These are phyloP conservation scores for Trypanosoma congolense DNA, from an alignment of 208 protist genomes.

Conservation along the genomic window DNA sequence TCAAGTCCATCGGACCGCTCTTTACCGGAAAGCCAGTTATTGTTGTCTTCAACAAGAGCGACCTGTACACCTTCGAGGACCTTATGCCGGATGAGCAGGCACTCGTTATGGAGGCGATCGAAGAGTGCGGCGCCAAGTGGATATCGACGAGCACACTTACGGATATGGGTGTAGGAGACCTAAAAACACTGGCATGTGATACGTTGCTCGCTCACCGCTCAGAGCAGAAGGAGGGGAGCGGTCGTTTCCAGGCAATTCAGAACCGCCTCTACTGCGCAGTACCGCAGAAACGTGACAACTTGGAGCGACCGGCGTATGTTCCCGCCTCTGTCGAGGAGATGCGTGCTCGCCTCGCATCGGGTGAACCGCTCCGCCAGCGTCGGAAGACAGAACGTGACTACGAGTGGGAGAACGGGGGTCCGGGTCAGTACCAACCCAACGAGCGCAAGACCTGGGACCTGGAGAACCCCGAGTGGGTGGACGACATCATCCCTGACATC, in stretches of 20 bases:
- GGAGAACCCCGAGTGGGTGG: constrained; percentile 94
- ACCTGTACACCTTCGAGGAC: constrained; percentile 92
- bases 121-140: constrained; percentile 81
- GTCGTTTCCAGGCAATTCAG: constrained; percentile 87
- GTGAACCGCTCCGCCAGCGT: constrained; percentile 31
- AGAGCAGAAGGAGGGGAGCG: constrained; percentile 92
- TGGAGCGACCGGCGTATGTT: constrained; percentile 66
- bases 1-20: constrained; percentile 97
- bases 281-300: constrained; percentile 86
- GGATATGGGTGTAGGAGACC: constrained; percentile 90
- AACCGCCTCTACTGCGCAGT: constrained; percentile 90
- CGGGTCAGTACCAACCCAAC: constrained; percentile 89
- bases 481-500: constrained; percentile 99
- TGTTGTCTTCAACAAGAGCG: constrained; percentile 99
- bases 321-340: constrained; percentile 69
- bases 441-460: constrained; percentile 89
- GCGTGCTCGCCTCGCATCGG: constrained; percentile 25
- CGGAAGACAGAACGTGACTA: constrained; percentile 90
- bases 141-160: constrained; percentile 95
- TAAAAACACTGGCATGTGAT: constrained; percentile 94
- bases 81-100: constrained; percentile 80
- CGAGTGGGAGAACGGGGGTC: constrained; percentile 90
- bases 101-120: constrained; percentile 79
- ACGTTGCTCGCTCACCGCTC: constrained; percentile 92
- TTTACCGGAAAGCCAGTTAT: constrained; percentile 99